phyloP scores from a whole-genome alignment of 2,329 filamentous ascomycete species.

The Cercospora zeae-maydis region DNA sequence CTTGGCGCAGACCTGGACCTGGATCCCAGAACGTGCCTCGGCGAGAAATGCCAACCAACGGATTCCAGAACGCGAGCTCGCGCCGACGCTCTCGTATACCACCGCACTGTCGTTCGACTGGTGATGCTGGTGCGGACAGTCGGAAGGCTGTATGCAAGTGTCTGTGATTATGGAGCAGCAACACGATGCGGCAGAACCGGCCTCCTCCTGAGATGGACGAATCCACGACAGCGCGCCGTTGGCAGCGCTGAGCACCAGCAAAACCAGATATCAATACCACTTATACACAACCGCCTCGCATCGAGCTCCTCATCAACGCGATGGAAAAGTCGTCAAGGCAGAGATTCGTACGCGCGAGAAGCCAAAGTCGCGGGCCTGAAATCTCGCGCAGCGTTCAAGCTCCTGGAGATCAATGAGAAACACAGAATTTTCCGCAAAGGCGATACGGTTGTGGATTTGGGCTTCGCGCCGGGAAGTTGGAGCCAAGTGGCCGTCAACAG shows the following conservation, averaged over 20 bases:
- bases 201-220: not conserved
- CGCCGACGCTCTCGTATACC: not conserved
- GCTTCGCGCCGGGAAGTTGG: conserved; percentile 69
- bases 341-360: conserved; percentile 68
- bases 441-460: conserved; percentile 86
- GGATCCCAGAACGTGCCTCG: not conserved
- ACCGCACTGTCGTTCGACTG: not conserved
- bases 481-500: conserved; percentile 75
- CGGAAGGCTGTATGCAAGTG: conserved; percentile 5
- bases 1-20: not conserved
- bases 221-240: not conserved
- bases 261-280: not conserved
- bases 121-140: conserved; percentile 23
- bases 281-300: not conserved
- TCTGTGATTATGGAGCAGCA: not conserved
- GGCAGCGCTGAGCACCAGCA: not conserved
- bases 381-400: conserved; percentile 88
- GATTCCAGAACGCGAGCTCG: not conserved
- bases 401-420: conserved; percentile 82
- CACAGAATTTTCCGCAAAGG: conserved; percentile 74
- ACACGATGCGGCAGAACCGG: conserved; percentile 1
- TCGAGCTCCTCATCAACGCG: conserved; percentile 59
- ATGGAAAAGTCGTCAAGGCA: conserved; percentile 78
- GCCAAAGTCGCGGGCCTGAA: conserved; percentile 78
- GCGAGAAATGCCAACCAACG: not conserved